Base-by-base conservation (phyloP, 306 rosid species). In the Luffa aegyptiaca region DNA sequence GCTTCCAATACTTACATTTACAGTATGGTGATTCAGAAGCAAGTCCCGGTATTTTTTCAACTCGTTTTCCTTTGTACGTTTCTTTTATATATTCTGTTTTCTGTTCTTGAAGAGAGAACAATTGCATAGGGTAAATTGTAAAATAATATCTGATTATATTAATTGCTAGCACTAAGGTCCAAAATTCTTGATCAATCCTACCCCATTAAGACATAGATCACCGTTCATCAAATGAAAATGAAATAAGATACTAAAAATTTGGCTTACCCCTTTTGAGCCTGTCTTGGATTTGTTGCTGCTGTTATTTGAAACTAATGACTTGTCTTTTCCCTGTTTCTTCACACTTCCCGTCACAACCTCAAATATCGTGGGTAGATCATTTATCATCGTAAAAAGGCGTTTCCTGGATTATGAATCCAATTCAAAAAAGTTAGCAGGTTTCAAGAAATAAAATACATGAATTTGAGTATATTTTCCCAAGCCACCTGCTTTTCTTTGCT, bases 221-320 rank as follows among this genome's bases (percentile, higher is more conserved):
- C 26, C 5, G 39, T 57, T 56, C 56, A 18, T 37, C 35, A 3
- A 77, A 39, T 11, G 20, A 41, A 59, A 31, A 41, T n/a, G 80
- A 77, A 12, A 42, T 10, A 13, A 45, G 26, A 77, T 61, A 44
- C 17, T 49, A 36, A 63, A 59, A 51, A 10, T 45, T 63, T 5
- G 17, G 13, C 41, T 85, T 90, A 93, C 97, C 97, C 84, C 94
- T 82, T 86, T 88, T n/a, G 92, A 83, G 52, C 84, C 80, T 1
- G 87, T 83, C 84, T 91, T 91, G 66, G 91, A 83, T 86, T 90
- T 91, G 90, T 77, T 85, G 87, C 84, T 81, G 86, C 80, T 88
- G 80, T 74, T 83, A 80, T 88, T 88, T 79, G 92, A 71, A 80
- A 84, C 83, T 55, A 85, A 79, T 45, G 93, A 79, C 88, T 87